These are phyloP conservation scores for Pseudoneurospora amorphoporcata DNA, from an alignment of 495 filamentous ascomycete species.

Conservation along the genomic window DNA sequence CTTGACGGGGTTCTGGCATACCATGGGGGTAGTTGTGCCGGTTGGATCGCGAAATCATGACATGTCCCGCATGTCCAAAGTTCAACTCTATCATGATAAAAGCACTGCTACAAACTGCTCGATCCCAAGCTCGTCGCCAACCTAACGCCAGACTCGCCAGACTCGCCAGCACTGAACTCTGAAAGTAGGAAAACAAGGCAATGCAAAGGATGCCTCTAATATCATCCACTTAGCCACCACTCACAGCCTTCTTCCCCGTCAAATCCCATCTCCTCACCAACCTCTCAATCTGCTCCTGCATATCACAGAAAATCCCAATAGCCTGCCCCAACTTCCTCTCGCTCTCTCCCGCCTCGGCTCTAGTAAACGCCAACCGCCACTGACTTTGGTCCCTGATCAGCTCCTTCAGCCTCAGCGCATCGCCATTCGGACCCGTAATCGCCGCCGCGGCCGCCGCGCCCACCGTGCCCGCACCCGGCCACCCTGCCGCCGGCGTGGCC, in stretches of 20 bases:
- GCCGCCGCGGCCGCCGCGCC: slow-evolving; percentile 7
- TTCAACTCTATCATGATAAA: not conserved
- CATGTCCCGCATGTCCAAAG: not conserved
- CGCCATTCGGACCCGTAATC: slow-evolving; percentile 29
- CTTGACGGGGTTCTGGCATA: no score
- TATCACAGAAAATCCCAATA: slow-evolving; percentile 50
- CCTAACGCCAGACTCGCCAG: not conserved
- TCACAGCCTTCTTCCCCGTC: not conserved
- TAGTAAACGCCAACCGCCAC: slow-evolving; percentile 42
- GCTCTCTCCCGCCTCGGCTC: slow-evolving; percentile 36
- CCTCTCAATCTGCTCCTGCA: slow-evolving; percentile 44
- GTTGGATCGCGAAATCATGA: not conserved
- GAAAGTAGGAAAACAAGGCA: not conserved
- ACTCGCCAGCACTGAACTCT: not conserved
- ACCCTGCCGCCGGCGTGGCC: slow-evolving; percentile 21
- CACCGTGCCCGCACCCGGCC: slow-evolving; percentile 11
- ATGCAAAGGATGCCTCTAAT: no score
- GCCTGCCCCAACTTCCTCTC: slow-evolving; percentile 47
- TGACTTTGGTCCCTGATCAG: slow-evolving; percentile 30
- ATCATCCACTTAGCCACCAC: not conserved
- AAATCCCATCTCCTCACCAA: slow-evolving; percentile 22
- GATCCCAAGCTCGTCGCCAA: not conserved
- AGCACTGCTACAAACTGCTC: not conserved
- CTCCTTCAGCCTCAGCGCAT: slow-evolving; percentile 6
- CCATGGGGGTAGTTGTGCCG: not conserved